Percentiles rank a stretch among this genome's conserved stretches.
Conservation (phyloP, 371 early-diverging fungal species). For the Sporodiniella umbellata region DNA sequence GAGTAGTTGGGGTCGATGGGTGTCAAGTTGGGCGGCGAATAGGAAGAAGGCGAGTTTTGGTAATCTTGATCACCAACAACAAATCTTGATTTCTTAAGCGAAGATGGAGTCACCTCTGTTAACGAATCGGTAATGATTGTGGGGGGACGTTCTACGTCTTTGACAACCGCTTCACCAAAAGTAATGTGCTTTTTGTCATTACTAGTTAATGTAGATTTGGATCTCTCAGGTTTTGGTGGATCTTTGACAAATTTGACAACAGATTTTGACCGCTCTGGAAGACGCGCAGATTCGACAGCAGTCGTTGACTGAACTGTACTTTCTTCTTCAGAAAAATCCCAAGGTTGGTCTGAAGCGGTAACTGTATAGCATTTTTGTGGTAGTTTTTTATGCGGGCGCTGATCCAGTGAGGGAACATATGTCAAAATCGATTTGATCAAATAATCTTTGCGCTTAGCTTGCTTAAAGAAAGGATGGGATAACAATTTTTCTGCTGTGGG, state of each 20-base stretch:
- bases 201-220: conserved; percentile 1
- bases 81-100: conserved; percentile 22
- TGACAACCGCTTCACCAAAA: conserved; percentile 37
- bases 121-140: not conserved
- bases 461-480: conserved; percentile 79
- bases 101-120: not conserved
- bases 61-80: conserved; percentile 15
- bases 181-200: conserved; percentile 36
- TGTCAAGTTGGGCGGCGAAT: not conserved
- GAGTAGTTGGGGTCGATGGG: not conserved
- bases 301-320: not conserved
- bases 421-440: conserved; percentile 58
- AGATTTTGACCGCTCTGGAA: conserved; percentile 6
- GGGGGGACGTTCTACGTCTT: conserved; percentile 8
- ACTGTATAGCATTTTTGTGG: conserved; percentile 31
- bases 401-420: conserved; percentile 70
- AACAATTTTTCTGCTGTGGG: conserved; percentile 79
- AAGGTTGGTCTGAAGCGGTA: conserved; percentile 31
- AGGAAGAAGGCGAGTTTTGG: not conserved
- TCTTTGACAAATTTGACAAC: conserved; percentile 19
- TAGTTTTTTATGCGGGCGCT: conserved; percentile 51
- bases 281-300: not conserved
- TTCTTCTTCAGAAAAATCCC: conserved; percentile 36
- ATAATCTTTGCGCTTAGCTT: conserved; percentile 70
- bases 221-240: conserved; percentile 8